Evolutionary conservation across 768 basidiomycete genomes (phyloP).

Genomic region (Lactarius vividus): DNA sequence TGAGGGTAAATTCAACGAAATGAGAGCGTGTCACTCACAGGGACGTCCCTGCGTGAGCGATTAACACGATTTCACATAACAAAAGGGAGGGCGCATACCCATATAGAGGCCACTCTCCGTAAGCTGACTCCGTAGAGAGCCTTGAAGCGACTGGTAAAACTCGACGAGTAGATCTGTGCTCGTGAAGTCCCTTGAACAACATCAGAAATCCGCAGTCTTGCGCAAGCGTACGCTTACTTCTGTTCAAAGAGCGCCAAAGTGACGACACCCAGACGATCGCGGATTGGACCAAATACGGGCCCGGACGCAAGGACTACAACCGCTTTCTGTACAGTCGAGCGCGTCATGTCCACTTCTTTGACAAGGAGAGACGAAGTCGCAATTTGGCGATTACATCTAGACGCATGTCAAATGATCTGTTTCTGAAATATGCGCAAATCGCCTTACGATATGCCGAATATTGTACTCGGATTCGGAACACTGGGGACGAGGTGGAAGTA

Average conservation of each 20-base stretch:
- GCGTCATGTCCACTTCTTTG: constrained; percentile 82
- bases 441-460: constrained; percentile 94
- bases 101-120: constrained; percentile 94
- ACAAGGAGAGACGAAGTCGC: constrained; percentile 72
- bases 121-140: constrained; percentile 71
- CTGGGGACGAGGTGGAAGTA: constrained; percentile 90
- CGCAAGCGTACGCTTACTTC: constrained; percentile 39
- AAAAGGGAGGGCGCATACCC: constrained; percentile 50
- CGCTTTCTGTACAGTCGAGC: constrained; percentile 96
- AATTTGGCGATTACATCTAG: constrained; percentile 94
- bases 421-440: background rate
- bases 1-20: background rate
- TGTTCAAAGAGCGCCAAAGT: constrained; percentile 90
- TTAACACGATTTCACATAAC: constrained; percentile 3
- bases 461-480: constrained; percentile 66
- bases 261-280: constrained; percentile 92
- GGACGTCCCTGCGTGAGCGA: constrained; percentile 54
- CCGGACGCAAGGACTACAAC: constrained; percentile 91
- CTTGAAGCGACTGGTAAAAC: constrained; percentile 76
- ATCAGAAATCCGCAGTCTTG: constrained; percentile 7
- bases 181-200: constrained; percentile 68
- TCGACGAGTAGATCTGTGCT: constrained; percentile 88
- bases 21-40: constrained; percentile 43
- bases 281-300: constrained; percentile 91
- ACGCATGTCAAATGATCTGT: background rate